Percentiles rank a stretch among this genome's conserved stretches.
Conservation (phyloP, 441 rosid species). For the Aquilaria agallochum region DNA sequence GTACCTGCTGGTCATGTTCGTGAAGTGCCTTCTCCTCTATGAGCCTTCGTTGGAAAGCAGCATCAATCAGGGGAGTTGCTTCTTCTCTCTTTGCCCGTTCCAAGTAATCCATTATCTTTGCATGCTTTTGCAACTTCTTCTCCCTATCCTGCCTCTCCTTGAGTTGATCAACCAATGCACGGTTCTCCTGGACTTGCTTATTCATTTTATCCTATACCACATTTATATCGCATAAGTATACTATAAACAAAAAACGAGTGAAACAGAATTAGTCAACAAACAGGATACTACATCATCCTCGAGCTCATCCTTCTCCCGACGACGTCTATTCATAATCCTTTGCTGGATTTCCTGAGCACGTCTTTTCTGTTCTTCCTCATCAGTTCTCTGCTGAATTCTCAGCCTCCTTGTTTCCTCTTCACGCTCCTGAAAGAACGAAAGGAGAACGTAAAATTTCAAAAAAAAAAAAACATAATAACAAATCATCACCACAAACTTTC, state of each 20-base stretch:
- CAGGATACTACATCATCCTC: constrained; percentile 73
- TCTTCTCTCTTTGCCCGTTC: constrained; percentile 98
- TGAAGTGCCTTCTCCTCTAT: constrained; percentile 82
- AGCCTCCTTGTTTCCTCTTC: constrained; percentile 87
- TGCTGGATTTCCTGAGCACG: constrained; percentile 79
- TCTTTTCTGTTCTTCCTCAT: constrained; percentile 94
- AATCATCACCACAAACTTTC: neutral
- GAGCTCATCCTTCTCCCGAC: constrained; percentile 80
- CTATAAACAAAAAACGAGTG: no score
- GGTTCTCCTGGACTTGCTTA: constrained; percentile 72
- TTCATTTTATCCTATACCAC: constrained; percentile 76
- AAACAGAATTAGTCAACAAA: no score
- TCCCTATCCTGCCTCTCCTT: constrained; percentile 96
- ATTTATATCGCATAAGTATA: neutral
- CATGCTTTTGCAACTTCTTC: constrained; percentile 87
- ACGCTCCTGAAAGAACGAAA: constrained; percentile 53
- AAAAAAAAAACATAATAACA: constrained; percentile 1
- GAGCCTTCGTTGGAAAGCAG: constrained; percentile 76
- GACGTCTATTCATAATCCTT: constrained; percentile 75
- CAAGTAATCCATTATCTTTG: constrained; percentile 90
- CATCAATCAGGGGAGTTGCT: constrained; percentile 92
- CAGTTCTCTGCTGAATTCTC: constrained; percentile 75
- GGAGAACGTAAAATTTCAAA: neutral
- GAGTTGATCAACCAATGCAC: constrained; percentile 82
- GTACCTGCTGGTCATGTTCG: constrained; percentile 92